A percentile compares a stretch with the other conserved stretches of the same genome.
phyloP scores from a whole-genome alignment of 2,329 filamentous ascomycete genomes.

The Exophiala phaeomuriformis region DNA sequence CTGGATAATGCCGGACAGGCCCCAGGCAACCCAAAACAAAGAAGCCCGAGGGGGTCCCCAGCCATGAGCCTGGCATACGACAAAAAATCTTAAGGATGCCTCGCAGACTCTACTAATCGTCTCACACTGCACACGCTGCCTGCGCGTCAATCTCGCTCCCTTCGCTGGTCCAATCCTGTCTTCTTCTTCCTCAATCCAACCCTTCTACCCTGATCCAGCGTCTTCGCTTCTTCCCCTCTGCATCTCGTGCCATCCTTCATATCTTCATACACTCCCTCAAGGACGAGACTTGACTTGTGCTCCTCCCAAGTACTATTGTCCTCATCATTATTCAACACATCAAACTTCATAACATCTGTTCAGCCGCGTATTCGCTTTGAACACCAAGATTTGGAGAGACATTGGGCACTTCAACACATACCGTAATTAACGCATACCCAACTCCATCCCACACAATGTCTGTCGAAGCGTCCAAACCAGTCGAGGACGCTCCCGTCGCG shows the following conservation, averaged over 20 bases:
- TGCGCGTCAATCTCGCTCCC: slow-evolving; percentile 13
- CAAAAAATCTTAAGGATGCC: background rate
- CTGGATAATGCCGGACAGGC: background rate
- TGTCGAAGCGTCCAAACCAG: slow-evolving; percentile 61
- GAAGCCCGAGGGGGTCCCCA: background rate
- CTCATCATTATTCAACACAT: slow-evolving; percentile 16
- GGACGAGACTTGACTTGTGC: slow-evolving; percentile 5
- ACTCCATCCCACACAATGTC: slow-evolving; percentile 51
- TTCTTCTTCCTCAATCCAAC: background rate
- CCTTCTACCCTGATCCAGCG: slow-evolving; percentile 24
- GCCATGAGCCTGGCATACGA: background rate
- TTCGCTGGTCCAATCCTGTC: slow-evolving; percentile 8
- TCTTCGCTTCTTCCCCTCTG: slow-evolving; percentile 25
- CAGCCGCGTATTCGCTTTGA: slow-evolving; percentile 1
- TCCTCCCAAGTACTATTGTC: slow-evolving; percentile 8
- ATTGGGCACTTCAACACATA: too few species aligned
- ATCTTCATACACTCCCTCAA: slow-evolving; percentile 18
- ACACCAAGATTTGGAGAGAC: background rate
- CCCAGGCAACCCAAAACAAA: background rate
- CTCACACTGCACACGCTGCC: background rate
- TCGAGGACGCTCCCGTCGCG: slow-evolving; percentile 49
- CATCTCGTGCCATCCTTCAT: slow-evolving; percentile 17
- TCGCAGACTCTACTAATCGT: background rate
- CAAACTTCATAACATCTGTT: too few species aligned
- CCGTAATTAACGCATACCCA: background rate